Conservation (phyloP, 768 basidiomycete species). For the Leccinellum rugosiceps region DNA sequence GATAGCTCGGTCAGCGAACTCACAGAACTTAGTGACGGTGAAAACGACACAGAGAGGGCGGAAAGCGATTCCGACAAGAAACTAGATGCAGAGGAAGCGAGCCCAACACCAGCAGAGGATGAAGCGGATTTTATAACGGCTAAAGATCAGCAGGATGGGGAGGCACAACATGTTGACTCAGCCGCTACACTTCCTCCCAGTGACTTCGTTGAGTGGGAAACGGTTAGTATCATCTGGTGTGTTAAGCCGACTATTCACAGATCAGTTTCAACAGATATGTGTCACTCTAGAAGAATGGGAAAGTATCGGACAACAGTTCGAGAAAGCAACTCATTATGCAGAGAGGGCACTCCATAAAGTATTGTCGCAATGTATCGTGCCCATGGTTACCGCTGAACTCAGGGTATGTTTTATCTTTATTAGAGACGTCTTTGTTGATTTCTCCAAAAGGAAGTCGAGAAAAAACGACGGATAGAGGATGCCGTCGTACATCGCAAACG, state of each 20-base stretch:
- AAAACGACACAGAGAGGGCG: constrained; percentile 25
- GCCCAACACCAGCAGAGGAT: not conserved
- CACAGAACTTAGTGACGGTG: constrained; percentile 63
- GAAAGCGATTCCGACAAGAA: constrained; percentile 2
- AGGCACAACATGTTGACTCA: not conserved
- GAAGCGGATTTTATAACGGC: not conserved
- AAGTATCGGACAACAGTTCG: constrained; percentile 69
- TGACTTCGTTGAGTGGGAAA: constrained; percentile 88
- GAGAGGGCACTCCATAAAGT: constrained; percentile 78
- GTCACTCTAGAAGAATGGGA: constrained; percentile 86
- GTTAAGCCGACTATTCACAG: not conserved
- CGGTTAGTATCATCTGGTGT: constrained; percentile 46
- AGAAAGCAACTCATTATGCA: constrained; percentile 69
- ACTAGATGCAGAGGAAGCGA: constrained; percentile 1
- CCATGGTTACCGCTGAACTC: constrained; percentile 64
- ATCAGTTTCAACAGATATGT: constrained; percentile 58
- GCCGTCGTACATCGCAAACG: constrained; percentile 84
- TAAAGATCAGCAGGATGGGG: constrained; percentile 3
- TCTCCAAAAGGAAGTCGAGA: constrained; percentile 53
- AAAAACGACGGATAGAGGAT: constrained; percentile 62
- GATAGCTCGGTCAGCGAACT: constrained; percentile 66
- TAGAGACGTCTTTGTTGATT: constrained; percentile 3
- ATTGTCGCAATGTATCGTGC: constrained; percentile 64
- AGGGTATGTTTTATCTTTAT: constrained; percentile 39
- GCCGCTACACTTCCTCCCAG: constrained; percentile 31